Conservation (phyloP, 2,329 filamentous ascomycete species). For the Epichloe scottii region DNA sequence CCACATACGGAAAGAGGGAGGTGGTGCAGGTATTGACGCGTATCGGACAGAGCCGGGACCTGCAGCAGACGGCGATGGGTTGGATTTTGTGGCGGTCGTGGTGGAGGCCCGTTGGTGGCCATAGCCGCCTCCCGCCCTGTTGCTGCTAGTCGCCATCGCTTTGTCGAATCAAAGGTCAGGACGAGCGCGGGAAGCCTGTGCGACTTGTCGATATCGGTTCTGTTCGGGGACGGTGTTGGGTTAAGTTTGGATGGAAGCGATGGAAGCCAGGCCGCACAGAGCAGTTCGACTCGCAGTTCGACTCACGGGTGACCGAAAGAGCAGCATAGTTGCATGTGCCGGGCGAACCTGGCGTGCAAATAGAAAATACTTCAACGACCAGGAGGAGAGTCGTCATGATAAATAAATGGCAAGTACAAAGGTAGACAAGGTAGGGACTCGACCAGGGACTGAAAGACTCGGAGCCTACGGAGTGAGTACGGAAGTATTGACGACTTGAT, state of each 20-base stretch:
- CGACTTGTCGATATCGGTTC: too few species aligned
- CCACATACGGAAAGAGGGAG: constrained; percentile 39
- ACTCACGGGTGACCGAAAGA: neutral
- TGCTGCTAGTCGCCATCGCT: neutral
- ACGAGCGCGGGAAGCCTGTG: too few species aligned
- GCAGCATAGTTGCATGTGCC: neutral
- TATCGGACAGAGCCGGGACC: constrained; percentile 3
- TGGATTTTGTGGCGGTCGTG: neutral
- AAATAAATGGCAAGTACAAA: too few species aligned
- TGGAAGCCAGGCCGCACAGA: neutral
- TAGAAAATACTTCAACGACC: too few species aligned
- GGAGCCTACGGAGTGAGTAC: too few species aligned
- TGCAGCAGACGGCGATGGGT: constrained; percentile 1
- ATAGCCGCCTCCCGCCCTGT: neutral
- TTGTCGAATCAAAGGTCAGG: neutral
- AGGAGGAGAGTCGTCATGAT: too few species aligned
- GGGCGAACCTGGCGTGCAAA: too few species aligned
- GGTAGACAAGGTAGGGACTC: too few species aligned
- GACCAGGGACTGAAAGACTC: too few species aligned
- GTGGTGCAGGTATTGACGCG: constrained; percentile 25
- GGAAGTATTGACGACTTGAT: too few species aligned
- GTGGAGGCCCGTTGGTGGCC: neutral
- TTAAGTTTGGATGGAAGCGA: too few species aligned
- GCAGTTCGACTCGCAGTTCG: neutral
- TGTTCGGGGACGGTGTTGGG: neutral